Conservation (phyloP, 1,139 yeast species). For the Pichia sp. region DNA sequence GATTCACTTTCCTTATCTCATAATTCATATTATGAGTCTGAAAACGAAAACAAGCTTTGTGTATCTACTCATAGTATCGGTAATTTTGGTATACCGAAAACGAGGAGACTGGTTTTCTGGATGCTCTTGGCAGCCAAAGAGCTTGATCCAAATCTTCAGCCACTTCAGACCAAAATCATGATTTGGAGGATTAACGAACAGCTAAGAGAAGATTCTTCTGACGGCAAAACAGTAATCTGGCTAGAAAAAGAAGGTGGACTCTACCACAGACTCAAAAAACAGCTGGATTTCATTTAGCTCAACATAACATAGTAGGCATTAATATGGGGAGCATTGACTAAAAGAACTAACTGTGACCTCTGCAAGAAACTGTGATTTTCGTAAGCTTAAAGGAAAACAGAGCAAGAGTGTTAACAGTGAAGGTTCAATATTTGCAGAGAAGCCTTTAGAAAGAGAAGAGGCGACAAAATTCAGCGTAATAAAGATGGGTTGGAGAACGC, state of each 20-base stretch:
- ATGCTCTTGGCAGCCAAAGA: slow-evolving; percentile 62
- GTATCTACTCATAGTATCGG: slow-evolving; percentile 27
- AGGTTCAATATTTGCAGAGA: too few species aligned
- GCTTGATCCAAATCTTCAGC: slow-evolving; percentile 20
- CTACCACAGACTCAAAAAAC: slow-evolving; percentile 1
- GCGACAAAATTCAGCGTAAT: too few species aligned
- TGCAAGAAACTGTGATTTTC: too few species aligned
- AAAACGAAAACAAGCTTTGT: slow-evolving; percentile 33
- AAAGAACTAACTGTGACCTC: too few species aligned
- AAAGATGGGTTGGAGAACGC: too few species aligned
- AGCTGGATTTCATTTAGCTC: not conserved
- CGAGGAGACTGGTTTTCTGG: slow-evolving; percentile 76
- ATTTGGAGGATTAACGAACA: slow-evolving; percentile 18
- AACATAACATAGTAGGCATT: slow-evolving; percentile 1
- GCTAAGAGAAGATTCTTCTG: slow-evolving; percentile 1
- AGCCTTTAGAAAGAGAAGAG: too few species aligned
- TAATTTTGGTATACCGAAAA: slow-evolving; percentile 48
- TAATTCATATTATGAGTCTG: slow-evolving; percentile 25
- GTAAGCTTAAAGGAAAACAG: too few species aligned
- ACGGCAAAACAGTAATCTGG: slow-evolving; percentile 2
- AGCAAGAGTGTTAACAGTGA: too few species aligned
- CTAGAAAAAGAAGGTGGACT: slow-evolving; percentile 5
- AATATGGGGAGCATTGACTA: too few species aligned
- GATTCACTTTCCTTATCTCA: not conserved
- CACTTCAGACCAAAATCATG: slow-evolving; percentile 18